Evolutionary conservation across 805 yeast species (phyloP), one percentile per base, ranked within the genome.

Genomic region (Schizosaccharomyces japonicus): DNA sequence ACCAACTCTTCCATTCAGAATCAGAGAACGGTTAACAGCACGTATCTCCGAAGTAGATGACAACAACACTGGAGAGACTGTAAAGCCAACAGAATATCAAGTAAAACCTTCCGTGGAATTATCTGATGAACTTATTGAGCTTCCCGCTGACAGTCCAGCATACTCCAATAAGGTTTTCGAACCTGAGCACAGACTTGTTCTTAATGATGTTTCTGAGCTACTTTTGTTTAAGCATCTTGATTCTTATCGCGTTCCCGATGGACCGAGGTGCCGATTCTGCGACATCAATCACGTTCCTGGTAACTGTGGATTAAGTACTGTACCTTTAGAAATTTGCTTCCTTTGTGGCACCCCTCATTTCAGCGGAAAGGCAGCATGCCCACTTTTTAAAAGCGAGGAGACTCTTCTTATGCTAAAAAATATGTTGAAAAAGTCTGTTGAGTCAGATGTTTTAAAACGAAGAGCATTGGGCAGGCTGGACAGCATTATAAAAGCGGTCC

Each of bases 341-440:
- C 23, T 45, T 13, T 45, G 47, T 5, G 47, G 47, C 11, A 29
- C 34, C 4, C 39, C 47, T 3, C 47, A 45, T 31, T 45, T 45
- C n/a, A 29, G 39, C 11, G 42, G 23, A 8, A 29, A n/a, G 19
- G 47, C 21, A 4, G 23, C 28, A 30, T 45, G 39, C 45, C 49
- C 40, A 7, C 19, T 34, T 7, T 21, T 33, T n/a, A 29, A 15
- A 33, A 21, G 26, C 27, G 23, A 21, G 3, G 23, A 10, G 23
- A 3, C 42, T 5, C 15, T 36, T 11, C 13, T 19, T n/a, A 19
- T 17, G 4, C 23, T 36, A 5, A 36, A 11, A 36, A 8, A 2
- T 36, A 2, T 23, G 42, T 13, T 36, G 13, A 21, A 15, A 6
- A 19, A 36, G 5, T 36, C 42, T 19, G n/a, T n/a, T n/a, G n/a